These are phyloP conservation scores for Rauvolfia tetraphylla DNA, from an alignment of 257 asterid genomes.

Conservation along the genomic window DNA sequence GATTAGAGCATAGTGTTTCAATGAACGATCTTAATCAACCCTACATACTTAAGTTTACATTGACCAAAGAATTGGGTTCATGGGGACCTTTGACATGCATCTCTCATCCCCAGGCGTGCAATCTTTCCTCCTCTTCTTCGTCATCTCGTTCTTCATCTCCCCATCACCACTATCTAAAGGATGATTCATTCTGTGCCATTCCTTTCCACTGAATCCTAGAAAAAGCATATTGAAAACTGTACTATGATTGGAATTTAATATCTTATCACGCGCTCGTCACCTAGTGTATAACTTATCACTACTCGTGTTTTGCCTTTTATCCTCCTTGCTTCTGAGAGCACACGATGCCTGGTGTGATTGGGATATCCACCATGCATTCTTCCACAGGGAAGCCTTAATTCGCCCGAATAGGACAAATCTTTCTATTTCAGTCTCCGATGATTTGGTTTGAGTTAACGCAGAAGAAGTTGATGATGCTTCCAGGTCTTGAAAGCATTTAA, in stretches of 20 bases:
- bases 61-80: background rate
- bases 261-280: slow-evolving; percentile 9
- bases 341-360: background rate
- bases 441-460: background rate
- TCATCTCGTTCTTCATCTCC: slow-evolving; percentile 7
- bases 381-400: too few species aligned
- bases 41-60: too few species aligned
- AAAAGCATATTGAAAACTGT: background rate
- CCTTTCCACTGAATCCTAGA: slow-evolving; percentile 3
- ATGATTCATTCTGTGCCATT: background rate
- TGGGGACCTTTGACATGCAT: background rate
- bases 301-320: background rate
- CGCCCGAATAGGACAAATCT: background rate
- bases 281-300: slow-evolving; percentile 9
- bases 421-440: background rate
- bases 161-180: background rate
- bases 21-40: too few species aligned
- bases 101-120: background rate
- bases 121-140: background rate
- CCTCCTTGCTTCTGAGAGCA: background rate
- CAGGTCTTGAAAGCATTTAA: background rate
- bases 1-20: too few species aligned
- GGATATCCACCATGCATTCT: slow-evolving; percentile 15
- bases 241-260: slow-evolving; percentile 1
- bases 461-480: background rate